Conservation (phyloP, 2,329 filamentous ascomycete genomes). For the Ciborinia camelliae region DNA sequence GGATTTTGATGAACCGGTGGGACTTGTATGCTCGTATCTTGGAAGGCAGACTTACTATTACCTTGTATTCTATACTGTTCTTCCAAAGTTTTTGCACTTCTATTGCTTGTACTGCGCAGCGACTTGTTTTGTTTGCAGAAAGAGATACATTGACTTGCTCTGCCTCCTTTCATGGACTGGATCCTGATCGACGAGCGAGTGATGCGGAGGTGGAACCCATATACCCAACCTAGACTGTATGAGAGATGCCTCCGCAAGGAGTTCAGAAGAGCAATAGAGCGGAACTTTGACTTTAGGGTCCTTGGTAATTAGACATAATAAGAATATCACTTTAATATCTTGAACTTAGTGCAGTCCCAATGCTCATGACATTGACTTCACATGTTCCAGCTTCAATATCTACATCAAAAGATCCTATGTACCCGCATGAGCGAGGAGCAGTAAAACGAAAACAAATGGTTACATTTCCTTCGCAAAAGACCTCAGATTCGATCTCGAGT, state of each 20-base stretch:
- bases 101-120: constrained; percentile 18
- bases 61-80: constrained; percentile 18
- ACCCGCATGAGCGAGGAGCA: background rate
- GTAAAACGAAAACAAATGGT: background rate
- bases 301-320: background rate
- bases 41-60: constrained; percentile 19
- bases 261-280: constrained; percentile 2
- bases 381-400: background rate
- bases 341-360: background rate
- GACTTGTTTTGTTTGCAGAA: constrained; percentile 14
- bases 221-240: constrained; percentile 16
- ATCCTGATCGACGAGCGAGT: constrained; percentile 9
- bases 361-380: background rate
- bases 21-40: constrained; percentile 19
- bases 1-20: constrained; percentile 20
- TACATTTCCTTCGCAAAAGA: background rate
- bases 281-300: background rate
- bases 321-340: constrained; percentile 9
- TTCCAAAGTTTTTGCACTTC: constrained; percentile 11
- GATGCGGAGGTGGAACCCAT: constrained; percentile 8
- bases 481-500: background rate
- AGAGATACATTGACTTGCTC: background rate
- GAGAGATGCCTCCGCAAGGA: constrained; percentile 4
- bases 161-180: constrained; percentile 3
- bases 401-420: background rate